Evolutionary conservation across 2,329 filamentous ascomycete genomes (phyloP).

Genomic region (Beauveria sp.): DNA sequence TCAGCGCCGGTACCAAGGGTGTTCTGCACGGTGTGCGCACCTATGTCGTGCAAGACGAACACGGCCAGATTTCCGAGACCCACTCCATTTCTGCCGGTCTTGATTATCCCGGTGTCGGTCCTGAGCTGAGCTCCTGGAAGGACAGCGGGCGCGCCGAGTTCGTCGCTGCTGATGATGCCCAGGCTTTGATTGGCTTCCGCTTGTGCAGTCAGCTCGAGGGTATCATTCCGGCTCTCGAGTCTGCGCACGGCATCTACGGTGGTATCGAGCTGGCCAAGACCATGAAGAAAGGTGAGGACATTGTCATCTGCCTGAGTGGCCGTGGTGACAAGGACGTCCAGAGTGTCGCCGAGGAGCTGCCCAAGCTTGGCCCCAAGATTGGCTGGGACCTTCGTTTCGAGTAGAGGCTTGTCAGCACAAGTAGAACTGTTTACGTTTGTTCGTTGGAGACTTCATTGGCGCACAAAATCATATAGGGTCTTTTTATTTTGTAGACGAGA

Average conservation of each 20-base stretch:
- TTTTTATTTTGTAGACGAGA: neutral
- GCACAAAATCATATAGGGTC: neutral
- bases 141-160: conserved; percentile 80
- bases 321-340: conserved; percentile 98
- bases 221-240: conserved; percentile 93
- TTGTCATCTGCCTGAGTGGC: conserved; percentile 90
- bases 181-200: conserved; percentile 83
- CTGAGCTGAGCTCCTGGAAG: conserved; percentile 89
- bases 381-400: conserved; percentile 62
- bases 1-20: conserved; percentile 79
- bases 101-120: conserved; percentile 94
- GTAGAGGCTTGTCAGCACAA: conserved; percentile 8
- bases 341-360: conserved; percentile 91
- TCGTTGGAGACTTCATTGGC: neutral
- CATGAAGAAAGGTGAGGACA: conserved; percentile 78
- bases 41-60: conserved; percentile 85
- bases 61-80: conserved; percentile 90
- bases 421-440: neutral
- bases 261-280: conserved; percentile 87
- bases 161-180: conserved; percentile 81
- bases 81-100: conserved; percentile 95
- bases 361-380: conserved; percentile 80
- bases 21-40: conserved; percentile 94
- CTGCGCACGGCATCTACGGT: conserved; percentile 85
- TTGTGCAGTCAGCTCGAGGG: conserved; percentile 83